Base-by-base conservation (phyloP, 768 basidiomycete species). In the Boletus vinaceobasis region DNA sequence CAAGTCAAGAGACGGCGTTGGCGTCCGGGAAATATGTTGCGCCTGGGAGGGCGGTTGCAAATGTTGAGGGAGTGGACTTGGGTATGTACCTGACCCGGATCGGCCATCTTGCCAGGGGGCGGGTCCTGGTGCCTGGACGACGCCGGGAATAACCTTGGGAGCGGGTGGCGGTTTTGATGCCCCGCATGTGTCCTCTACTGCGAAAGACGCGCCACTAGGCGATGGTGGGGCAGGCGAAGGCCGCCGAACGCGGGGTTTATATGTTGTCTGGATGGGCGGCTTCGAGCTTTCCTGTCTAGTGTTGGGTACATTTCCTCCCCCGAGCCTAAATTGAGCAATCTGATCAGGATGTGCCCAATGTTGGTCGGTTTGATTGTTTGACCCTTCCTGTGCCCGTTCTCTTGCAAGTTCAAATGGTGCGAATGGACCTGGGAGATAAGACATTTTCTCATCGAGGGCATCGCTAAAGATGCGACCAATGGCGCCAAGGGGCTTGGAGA, bases 401-500 rank as follows among this genome's bases (percentile, higher is more conserved):
- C 79, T 72, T 14, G 79, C 83, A 6, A 86, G 72, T 58, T 87
- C 87, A 46, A 84, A 81, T 0, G 86, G 86, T 4, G 82, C 83
- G 56, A 88, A 87, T 2, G 86, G 85, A 0, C 85, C 85, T 1
- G 86, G 86, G 5, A 86, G 75, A 64, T 82, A 84, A 1, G 80
- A 71, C 46, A 87, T 72, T 59, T 83, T 84, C 58, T 82, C 84
- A 62, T 92, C 89, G 11, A 93, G 73, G 0, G 90, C 92, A 43
- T 90, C 90, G 56, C 82, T 89, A 68, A 96, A 87, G 57, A 97
- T 93, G 48, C 89, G 84, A 17, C 92, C 82, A 48, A 97, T 88
- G 2, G 93, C 91, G 59, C 77, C 90, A n/a, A 97, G 79, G 4
- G 93, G 93, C 68, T 93, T 93, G 8, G 89, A 93, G 53, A 96